Conservation (phyloP, 2,329 filamentous ascomycete genomes). For the Neoarthrinium moseri region DNA sequence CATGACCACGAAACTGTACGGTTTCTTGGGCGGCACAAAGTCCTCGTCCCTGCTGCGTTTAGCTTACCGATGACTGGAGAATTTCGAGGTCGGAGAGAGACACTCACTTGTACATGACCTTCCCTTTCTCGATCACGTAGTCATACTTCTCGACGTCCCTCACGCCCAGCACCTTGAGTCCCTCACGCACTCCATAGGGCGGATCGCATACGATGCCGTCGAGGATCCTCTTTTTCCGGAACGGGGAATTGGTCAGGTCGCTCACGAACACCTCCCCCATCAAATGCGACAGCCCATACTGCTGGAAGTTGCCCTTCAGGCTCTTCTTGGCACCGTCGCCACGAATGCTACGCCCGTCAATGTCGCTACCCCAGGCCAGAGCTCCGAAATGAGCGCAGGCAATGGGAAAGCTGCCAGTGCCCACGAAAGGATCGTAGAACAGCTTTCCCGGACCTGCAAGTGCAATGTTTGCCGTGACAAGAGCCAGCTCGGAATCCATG, state of each 20-base stretch:
- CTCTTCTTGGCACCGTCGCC: slow-evolving; percentile 60
- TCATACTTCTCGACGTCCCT: slow-evolving; percentile 62
- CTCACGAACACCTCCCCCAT: slow-evolving; percentile 80
- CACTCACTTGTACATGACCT: slow-evolving; percentile 65
- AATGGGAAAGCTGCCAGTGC: slow-evolving; percentile 89
- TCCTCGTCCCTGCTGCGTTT: slow-evolving; percentile 49
- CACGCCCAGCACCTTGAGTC: slow-evolving; percentile 80
- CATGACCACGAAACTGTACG: slow-evolving; percentile 90
- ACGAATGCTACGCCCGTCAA: slow-evolving; percentile 85
- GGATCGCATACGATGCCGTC: slow-evolving; percentile 96
- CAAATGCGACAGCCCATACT: slow-evolving; percentile 68
- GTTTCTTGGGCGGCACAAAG: slow-evolving; percentile 84
- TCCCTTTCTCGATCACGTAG: slow-evolving; percentile 66
- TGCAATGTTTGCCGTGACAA: slow-evolving; percentile 90
- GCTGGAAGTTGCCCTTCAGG: slow-evolving; percentile 71
- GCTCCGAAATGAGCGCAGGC: slow-evolving; percentile 91
- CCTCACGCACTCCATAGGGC: slow-evolving; percentile 92
- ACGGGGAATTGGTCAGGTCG: slow-evolving; percentile 84
- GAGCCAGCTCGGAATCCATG: slow-evolving; percentile 92
- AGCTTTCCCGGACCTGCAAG: slow-evolving; percentile 79
- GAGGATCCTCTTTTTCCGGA: slow-evolving; percentile 54
- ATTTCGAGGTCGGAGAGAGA: background rate
- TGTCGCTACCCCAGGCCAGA: slow-evolving; percentile 81
- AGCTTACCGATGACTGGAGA: no score
- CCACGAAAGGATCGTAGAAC: slow-evolving; percentile 94